phyloP scores from a whole-genome alignment of 2,329 filamentous ascomycete genomes.

The Phoma sp. region DNA sequence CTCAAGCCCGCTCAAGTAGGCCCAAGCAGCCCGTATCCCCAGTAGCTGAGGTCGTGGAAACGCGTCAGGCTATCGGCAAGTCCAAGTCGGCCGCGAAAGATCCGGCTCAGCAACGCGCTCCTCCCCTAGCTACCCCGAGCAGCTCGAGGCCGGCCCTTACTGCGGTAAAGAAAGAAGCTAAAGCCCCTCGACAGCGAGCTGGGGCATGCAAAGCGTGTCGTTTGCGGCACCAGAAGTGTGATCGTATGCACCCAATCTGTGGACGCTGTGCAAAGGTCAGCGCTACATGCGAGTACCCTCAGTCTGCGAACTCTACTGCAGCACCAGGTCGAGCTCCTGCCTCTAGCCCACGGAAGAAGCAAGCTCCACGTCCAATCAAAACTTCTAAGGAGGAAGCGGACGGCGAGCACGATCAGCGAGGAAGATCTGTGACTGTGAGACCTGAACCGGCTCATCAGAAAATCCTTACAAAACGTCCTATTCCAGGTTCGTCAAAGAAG shows the following conservation, averaged over 20 bases:
- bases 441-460: conserved; percentile 2
- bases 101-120: background rate
- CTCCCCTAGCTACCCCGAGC: background rate
- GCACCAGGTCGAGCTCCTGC: background rate
- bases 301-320: background rate
- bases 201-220: conserved; percentile 17
- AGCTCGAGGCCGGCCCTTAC: background rate
- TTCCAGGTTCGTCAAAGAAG: conserved; percentile 1
- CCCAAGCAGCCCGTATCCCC: background rate
- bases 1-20: background rate
- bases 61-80: background rate
- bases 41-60: background rate
- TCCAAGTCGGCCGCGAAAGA: background rate
- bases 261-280: conserved; percentile 69
- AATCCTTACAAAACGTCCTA: background rate
- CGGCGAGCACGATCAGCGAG: background rate
- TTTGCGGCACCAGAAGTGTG: conserved; percentile 57
- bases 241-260: conserved; percentile 74
- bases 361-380: background rate
- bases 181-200: background rate
- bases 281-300: conserved; percentile 5
- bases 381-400: background rate
- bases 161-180: conserved; percentile 4
- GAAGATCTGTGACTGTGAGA: conserved; percentile 2
- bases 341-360: background rate